These are phyloP conservation scores for Lachnellula occidentalis DNA, from an alignment of 2,329 filamentous ascomycete genomes.

Conservation along the genomic window DNA sequence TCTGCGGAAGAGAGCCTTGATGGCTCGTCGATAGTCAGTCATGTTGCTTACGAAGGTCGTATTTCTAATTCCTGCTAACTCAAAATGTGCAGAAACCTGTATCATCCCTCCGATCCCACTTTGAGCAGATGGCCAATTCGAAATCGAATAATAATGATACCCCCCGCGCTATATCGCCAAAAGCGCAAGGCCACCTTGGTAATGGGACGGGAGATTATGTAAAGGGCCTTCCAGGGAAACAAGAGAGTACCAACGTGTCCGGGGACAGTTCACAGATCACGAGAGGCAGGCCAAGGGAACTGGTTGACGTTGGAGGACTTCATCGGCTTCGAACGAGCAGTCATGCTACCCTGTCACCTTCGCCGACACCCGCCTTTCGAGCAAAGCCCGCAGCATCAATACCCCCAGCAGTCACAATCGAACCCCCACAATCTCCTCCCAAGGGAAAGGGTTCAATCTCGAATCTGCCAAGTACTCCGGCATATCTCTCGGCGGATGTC, in stretches of 20 bases:
- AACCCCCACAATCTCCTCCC: conserved; percentile 65
- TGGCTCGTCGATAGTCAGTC: conserved; percentile 67
- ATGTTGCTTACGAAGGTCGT: neutral
- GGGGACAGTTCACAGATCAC: conserved; percentile 15
- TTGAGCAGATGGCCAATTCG: conserved; percentile 66
- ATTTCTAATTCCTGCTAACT: conserved; percentile 8
- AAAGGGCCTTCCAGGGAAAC: conserved; percentile 11
- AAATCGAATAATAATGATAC: conserved; percentile 33
- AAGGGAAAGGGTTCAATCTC: conserved; percentile 34
- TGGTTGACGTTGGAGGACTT: conserved; percentile 18
- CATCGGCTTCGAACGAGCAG: conserved; percentile 19
- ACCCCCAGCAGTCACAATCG: conserved; percentile 58
- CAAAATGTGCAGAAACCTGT: conserved; percentile 61
- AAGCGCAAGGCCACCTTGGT: conserved; percentile 18
- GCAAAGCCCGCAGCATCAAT: conserved; percentile 17
- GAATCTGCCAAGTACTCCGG: conserved; percentile 19
- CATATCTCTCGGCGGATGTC: conserved; percentile 24
- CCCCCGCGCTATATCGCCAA: conserved; percentile 24
- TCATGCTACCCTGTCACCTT: conserved; percentile 24
- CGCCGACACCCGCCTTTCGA: conserved; percentile 20
- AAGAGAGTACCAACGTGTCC: conserved; percentile 15
- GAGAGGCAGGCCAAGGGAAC: conserved; percentile 24
- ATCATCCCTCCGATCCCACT: conserved; percentile 73
- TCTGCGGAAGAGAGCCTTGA: conserved; percentile 57
- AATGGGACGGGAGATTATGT: conserved; percentile 14